phyloP scores from a whole-genome alignment of 2,329 filamentous ascomycete genomes.

The Scedosporium minutisporum region DNA sequence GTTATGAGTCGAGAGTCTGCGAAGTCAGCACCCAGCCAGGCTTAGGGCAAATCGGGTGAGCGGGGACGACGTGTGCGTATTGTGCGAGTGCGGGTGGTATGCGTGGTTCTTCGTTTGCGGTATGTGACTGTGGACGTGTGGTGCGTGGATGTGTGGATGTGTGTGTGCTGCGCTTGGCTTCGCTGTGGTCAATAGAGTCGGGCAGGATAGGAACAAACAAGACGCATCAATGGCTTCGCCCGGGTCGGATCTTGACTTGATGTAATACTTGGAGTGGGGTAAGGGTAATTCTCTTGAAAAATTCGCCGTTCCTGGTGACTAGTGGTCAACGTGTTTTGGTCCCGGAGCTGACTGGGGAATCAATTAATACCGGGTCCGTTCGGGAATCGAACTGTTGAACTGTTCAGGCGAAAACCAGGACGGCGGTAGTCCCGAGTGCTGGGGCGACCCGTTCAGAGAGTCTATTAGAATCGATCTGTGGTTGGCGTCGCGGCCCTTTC shows the following conservation, averaged over 20 bases:
- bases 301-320: too few relatives aligned
- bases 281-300: neutral
- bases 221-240: neutral
- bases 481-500: too few relatives aligned
- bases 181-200: neutral
- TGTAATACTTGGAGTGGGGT: neutral
- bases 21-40: neutral
- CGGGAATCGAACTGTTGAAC: too few relatives aligned
- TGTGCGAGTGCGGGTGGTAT: neutral
- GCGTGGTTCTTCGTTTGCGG: neutral
- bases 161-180: too few relatives aligned
- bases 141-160: neutral
- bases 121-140: neutral
- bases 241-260: neutral
- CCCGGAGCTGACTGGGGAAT: neutral
- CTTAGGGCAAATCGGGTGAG: neutral
- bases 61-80: neutral
- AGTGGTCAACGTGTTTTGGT: neutral
- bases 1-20: neutral
- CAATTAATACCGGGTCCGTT: too few relatives aligned
- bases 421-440: too few relatives aligned
- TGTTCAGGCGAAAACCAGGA: too few relatives aligned
- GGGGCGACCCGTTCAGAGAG: too few relatives aligned
- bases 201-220: neutral
- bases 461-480: too few relatives aligned